These are phyloP conservation scores for Bacidia gigantensis DNA, from an alignment of 495 filamentous ascomycete species.

Conservation along the genomic window DNA sequence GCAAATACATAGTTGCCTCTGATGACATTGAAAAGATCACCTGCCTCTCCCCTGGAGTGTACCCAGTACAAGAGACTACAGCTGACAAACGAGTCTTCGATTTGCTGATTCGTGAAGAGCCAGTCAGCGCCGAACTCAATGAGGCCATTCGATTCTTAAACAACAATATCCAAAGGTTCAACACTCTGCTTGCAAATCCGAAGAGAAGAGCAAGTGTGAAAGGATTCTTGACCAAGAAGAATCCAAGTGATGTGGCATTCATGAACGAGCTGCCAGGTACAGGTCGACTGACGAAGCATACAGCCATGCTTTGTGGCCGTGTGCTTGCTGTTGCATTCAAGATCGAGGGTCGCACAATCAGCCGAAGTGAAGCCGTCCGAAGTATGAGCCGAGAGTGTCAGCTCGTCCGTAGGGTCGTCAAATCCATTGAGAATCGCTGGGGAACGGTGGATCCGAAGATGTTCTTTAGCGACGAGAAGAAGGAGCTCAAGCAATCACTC, in stretches of 20 bases:
- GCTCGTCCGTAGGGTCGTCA: slow-evolving; percentile 13
- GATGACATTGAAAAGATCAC: slow-evolving; percentile 21
- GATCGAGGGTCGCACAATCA: slow-evolving; percentile 24
- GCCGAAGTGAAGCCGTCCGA: slow-evolving; percentile 16
- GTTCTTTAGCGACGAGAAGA: slow-evolving; percentile 3
- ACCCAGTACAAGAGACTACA: slow-evolving; percentile 17
- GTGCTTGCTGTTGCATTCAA: slow-evolving; percentile 24
- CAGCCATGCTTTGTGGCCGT: slow-evolving; percentile 15
- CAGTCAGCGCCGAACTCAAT: slow-evolving; percentile 16
- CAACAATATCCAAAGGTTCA: slow-evolving; percentile 14
- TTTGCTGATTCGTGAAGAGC: slow-evolving; percentile 17
- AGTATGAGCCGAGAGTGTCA: slow-evolving; percentile 18
- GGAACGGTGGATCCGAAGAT: slow-evolving; percentile 6
- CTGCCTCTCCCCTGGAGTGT: slow-evolving; percentile 17
- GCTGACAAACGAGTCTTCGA: slow-evolving; percentile 15
- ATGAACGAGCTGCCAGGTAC: slow-evolving; percentile 9
- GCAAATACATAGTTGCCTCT: slow-evolving; percentile 17
- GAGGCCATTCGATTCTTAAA: slow-evolving; percentile 19
- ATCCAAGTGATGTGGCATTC: slow-evolving; percentile 3
- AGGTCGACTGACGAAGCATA: slow-evolving; percentile 18
- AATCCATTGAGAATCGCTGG: slow-evolving; percentile 11
- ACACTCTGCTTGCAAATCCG: slow-evolving; percentile 11
- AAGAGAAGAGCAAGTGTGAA: not conserved
- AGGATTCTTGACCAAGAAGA: not conserved
- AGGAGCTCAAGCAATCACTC: slow-evolving; percentile 9